Evolutionary conservation across 345 rosid species (phyloP), one percentile per base, ranked within the genome.

Genomic region (Lagerstroemia speciosa): DNA sequence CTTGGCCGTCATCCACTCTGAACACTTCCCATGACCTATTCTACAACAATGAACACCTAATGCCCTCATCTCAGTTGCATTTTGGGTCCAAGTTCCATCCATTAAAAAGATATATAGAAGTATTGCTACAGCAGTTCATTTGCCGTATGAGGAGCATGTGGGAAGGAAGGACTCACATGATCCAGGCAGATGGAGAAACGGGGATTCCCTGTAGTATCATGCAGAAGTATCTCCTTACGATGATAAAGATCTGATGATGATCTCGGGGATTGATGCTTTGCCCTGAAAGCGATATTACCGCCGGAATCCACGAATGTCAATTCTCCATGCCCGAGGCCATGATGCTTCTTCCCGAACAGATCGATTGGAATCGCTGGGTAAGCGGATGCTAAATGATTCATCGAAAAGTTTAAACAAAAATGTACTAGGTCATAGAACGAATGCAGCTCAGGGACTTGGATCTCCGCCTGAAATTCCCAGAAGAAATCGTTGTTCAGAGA

Each of bases 231-330:
- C 20, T 73, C 43, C 22, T 75, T 66, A 14, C 64, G 58, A 2
- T 64, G 40, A 60, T 66, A 66, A 30, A 67, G 40, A 41, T 55
- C 29, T n/a, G 74, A 53, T 36, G 60, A 33, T 58, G 82, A 37
- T 26, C 66, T 62, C 5, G 77, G 62, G 26, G 74, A 67, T 26
- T 32, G 76, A 46, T 71, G 78, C 31, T 71, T 74, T 76, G 82
- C 75, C 72, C 71, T 71, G 79, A 79, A 89, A 64, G 83, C 34
- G 68, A 84, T 70, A n/a, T 78, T 38, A 1, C 91, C 91, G 30
- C 75, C 74, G 64, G 97, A 87, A 83, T 90, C 92, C 67, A 79
- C 83, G 41, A 93, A 86, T 3, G 89, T 91, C 45, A 86, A 73
- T 34, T 85, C 87, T 20, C 89, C 92, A 61, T 70, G 67, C 36